Evolutionary conservation across 1,139 yeast genomes (phyloP).

Genomic region (Geotrichum restrictum): DNA sequence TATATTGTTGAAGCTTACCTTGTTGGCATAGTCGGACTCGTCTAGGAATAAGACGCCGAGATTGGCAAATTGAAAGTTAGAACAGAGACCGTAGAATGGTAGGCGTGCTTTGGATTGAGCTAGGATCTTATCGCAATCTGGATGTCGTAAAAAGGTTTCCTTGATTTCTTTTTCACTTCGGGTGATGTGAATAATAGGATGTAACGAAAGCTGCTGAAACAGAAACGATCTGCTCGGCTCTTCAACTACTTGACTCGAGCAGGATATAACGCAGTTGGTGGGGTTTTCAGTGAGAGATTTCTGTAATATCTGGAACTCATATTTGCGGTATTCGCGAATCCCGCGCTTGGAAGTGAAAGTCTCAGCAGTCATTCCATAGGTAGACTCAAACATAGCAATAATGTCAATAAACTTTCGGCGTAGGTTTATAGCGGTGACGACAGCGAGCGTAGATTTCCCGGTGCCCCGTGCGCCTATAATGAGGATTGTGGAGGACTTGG

Average conservation of each 20-base stretch:
- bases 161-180: conserved; percentile 23
- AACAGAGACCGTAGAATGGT: conserved; percentile 23
- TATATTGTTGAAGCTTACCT: background rate
- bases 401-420: conserved; percentile 24
- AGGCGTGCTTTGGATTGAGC: conserved; percentile 16
- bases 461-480: conserved; percentile 24
- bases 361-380: conserved; percentile 20
- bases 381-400: conserved; percentile 22
- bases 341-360: conserved; percentile 20
- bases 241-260: conserved; percentile 19
- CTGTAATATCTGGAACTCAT: conserved; percentile 22
- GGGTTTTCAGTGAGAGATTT: conserved; percentile 20
- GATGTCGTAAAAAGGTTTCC: conserved; percentile 19
- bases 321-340: conserved; percentile 10
- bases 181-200: conserved; percentile 26
- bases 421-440: conserved; percentile 24
- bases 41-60: conserved; percentile 17
- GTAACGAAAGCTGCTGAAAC: conserved; percentile 7
- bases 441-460: conserved; percentile 26
- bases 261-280: conserved; percentile 23
- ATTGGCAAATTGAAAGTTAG: conserved; percentile 26
- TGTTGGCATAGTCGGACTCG: background rate
- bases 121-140: conserved; percentile 22
- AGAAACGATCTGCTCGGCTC: conserved; percentile 20
- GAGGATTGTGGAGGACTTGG: conserved; percentile 20